These are phyloP conservation scores for Fusarium duplospermum DNA, from an alignment of 2,329 filamentous ascomycete genomes.

Conservation along the genomic window DNA sequence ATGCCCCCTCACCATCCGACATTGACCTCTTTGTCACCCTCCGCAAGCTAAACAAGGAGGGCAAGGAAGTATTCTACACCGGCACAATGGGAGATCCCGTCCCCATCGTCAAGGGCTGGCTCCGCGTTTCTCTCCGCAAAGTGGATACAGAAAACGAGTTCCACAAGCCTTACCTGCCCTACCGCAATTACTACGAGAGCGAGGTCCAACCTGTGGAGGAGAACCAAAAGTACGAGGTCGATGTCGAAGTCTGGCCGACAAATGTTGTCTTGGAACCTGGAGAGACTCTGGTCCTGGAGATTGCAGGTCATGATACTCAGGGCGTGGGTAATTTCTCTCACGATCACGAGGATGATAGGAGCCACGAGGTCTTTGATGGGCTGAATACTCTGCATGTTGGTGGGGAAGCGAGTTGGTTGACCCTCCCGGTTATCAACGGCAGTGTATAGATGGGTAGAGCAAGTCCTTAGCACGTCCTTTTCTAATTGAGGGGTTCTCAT, in stretches of 20 bases:
- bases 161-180: conserved; percentile 48
- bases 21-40: conserved; percentile 73
- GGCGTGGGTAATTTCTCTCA: not conserved
- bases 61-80: conserved; percentile 70
- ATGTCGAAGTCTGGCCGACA: conserved; percentile 73
- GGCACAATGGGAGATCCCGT: conserved; percentile 72
- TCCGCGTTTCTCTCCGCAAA: conserved; percentile 66
- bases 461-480: too few species aligned
- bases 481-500: not conserved
- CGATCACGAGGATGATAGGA: not conserved
- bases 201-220: conserved; percentile 65
- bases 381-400: not conserved
- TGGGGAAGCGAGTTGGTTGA: not conserved
- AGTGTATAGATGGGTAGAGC: not conserved
- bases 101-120: conserved; percentile 72
- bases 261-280: conserved; percentile 57
- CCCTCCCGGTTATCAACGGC: conserved; percentile 1
- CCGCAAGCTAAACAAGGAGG: conserved; percentile 64
- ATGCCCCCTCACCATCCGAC: conserved; percentile 52
- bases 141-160: conserved; percentile 59
- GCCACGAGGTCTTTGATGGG: not conserved
- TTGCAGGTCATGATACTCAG: not conserved
- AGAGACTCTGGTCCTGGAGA: not conserved
- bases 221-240: conserved; percentile 66
- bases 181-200: conserved; percentile 65